A percentile compares a stretch with the other conserved stretches of the same genome.
Evolutionary conservation across 23 red algal species (phyloP).

Genomic region (Gracilaria gracilis): DNA sequence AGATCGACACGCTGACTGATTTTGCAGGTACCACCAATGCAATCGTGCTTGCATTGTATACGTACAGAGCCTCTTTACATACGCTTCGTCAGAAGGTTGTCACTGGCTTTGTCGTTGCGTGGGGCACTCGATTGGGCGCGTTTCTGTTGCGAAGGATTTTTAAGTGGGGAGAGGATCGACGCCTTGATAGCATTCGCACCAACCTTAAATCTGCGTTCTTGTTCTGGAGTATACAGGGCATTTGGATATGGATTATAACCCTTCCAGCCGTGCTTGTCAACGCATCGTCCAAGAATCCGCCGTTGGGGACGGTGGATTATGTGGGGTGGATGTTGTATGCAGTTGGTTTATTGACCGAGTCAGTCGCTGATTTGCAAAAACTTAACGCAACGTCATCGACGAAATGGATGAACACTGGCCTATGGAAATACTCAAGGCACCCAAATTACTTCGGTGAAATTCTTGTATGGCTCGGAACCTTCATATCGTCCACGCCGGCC

Average conservation of each 20-base stretch:
- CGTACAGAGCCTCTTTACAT: slow-evolving; percentile 4
- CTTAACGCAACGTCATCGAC: neutral
- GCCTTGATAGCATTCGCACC: slow-evolving; percentile 31
- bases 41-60: slow-evolving; percentile 66
- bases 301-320: neutral
- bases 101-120: slow-evolving; percentile 39
- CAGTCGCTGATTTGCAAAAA: slow-evolving; percentile 83
- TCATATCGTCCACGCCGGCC: slow-evolving; percentile 1
- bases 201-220: neutral
- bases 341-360: slow-evolving; percentile 58
- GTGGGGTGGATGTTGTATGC: slow-evolving; percentile 52
- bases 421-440: slow-evolving; percentile 87
- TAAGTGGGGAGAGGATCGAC: slow-evolving; percentile 72
- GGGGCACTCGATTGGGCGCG: slow-evolving; percentile 67
- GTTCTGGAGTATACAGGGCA: slow-evolving; percentile 81
- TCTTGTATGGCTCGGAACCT: slow-evolving; percentile 73
- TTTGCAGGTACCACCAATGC: slow-evolving; percentile 83
- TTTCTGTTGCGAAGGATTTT: slow-evolving; percentile 78
- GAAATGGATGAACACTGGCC: slow-evolving; percentile 68
- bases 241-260: slow-evolving; percentile 68
- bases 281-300: neutral
- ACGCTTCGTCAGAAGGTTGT: slow-evolving; percentile 43
- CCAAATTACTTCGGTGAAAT: slow-evolving; percentile 96
- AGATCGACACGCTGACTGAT: slow-evolving; percentile 79
- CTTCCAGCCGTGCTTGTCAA: slow-evolving; percentile 50